Evolutionary conservation across 1,139 yeast genomes (phyloP), one percentile per base, ranked within the genome.

Genomic region (Pichia cactophila): DNA sequence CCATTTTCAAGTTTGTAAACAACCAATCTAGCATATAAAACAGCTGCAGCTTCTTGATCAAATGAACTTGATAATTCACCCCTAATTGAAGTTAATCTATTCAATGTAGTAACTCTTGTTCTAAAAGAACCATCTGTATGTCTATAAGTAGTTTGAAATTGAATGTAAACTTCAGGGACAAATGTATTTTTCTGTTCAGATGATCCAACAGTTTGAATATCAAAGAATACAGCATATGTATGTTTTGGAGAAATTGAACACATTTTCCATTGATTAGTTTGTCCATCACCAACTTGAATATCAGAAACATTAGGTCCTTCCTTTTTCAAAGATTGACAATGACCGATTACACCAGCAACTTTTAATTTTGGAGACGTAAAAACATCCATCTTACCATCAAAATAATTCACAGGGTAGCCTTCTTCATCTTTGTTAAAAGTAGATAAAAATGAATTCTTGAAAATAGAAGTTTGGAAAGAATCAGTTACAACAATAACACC

Each of bases 1-100:
- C 69, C 68, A 45, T 62, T 80, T 86, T 69, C 92, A 90, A 43
- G 92, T 81, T 71, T 92, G 74, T 79, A 86, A 48, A 92, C 89
- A 5, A 97, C 95, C 51, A 92, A 83, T 66, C 98, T 78, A 1
- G 97, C 86, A 89, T 90, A 87, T 56, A 92, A 74, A 1, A 90
- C 97, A 9, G 97, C 96, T 11, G 98, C 97, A 20, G 97, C 97
- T 68, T 92, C 98, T 72, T 94, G 98, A 69, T 92, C 99, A 67
- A 92, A 92, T n/a, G 94, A 73, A 58, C 72, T 75, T 26, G 82
- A 50, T 37, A 66, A 53, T 50, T 65, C 69, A 9, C 66, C 60
- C 5, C 61, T 56, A 46, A 60, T 61, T 10, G 69, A 61, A 5
- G 69, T 66, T 46, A 64, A 53, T 58, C 69, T 61, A 50, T 63